Evolutionary conservation across 2,329 filamentous ascomycete genomes (phyloP), one percentile per base, ranked within the genome.

Genomic region (Trichoderma koningii): DNA sequence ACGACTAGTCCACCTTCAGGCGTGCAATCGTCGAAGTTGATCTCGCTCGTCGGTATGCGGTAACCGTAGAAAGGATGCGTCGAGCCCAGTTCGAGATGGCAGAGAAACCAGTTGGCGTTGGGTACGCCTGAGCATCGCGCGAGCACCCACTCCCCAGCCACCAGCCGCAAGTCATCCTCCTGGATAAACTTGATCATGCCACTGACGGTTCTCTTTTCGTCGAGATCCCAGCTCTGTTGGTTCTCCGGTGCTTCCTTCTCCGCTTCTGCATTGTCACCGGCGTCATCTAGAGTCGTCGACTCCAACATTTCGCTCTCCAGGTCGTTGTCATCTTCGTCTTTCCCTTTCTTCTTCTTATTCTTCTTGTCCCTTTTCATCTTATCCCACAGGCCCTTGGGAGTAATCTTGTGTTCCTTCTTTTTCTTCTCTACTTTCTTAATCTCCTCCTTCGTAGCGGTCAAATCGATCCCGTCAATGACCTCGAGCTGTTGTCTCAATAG

Each of bases 91-190:
- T 67, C 66, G 7, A 67, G 63, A 48, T 63, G 38, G n/a, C 63
- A 66, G 15, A 67, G 50, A 28, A 67, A 67, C 63, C 63, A 67
- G 17, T 67, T 66, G 7, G 66, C 63, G 7, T 60, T 47, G 12
- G 56, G 19, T 5, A 66, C 63, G 6, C 57, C 52, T 1, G 63
- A 67, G 30, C 59, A 66, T 50, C 66, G 59, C 2, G 63, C 56
- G 10, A 67, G 57, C 7, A 67, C 66, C 66, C 63, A 67, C 34
- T 67, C 63, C 2, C 66, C 66, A 1, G 66, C 66, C 17, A 66
- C 57, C 15, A 63, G 64, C 3, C 47, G 30, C 34, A 67, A 45
- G 15, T 66, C 64, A 2, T 60, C 30, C 17, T 66, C 52, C 42
- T 66, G 66, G 21, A 66, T 66, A 51, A 67, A 67, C 1, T 30